phyloP scores from a whole-genome alignment of 2,329 filamentous ascomycete species.

The Cryphonectria parasitica region DNA sequence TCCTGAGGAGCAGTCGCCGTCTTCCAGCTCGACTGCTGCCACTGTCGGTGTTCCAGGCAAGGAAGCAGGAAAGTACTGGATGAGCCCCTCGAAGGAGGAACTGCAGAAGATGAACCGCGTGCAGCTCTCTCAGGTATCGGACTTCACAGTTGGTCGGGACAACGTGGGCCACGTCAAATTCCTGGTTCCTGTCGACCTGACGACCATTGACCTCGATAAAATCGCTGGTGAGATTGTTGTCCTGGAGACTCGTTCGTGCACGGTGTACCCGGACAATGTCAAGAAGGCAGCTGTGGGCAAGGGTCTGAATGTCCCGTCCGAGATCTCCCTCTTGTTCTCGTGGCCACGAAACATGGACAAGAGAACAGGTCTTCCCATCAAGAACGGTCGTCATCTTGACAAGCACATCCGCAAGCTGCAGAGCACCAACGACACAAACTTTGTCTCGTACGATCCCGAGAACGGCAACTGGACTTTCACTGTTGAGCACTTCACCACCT shows the following conservation, averaged over 20 bases:
- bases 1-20: slow-evolving; percentile 66
- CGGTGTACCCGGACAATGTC: slow-evolving; percentile 78
- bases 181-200: slow-evolving; percentile 81
- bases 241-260: slow-evolving; percentile 77
- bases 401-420: slow-evolving; percentile 85
- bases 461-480: slow-evolving; percentile 89
- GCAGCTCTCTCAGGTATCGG: slow-evolving; percentile 73
- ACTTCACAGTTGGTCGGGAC: slow-evolving; percentile 81
- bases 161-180: slow-evolving; percentile 84
- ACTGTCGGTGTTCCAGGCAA: slow-evolving; percentile 57
- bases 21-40: slow-evolving; percentile 35
- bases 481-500: slow-evolving; percentile 97
- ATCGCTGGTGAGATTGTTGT: slow-evolving; percentile 77
- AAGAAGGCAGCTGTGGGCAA: slow-evolving; percentile 85
- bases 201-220: slow-evolving; percentile 76
- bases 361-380: slow-evolving; percentile 57
- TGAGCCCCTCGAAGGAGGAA: slow-evolving; percentile 74
- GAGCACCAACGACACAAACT: slow-evolving; percentile 78
- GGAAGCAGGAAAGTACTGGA: slow-evolving; percentile 68
- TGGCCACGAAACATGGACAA: slow-evolving; percentile 77
- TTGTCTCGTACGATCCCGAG: slow-evolving; percentile 76
- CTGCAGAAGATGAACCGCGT: slow-evolving; percentile 79
- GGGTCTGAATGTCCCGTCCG: slow-evolving; percentile 88
- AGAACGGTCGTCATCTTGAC: slow-evolving; percentile 67
- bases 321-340: slow-evolving; percentile 87